These are phyloP conservation scores for Botryobasidium botryosum DNA, from an alignment of 768 basidiomycete species.

Conservation along the genomic window DNA sequence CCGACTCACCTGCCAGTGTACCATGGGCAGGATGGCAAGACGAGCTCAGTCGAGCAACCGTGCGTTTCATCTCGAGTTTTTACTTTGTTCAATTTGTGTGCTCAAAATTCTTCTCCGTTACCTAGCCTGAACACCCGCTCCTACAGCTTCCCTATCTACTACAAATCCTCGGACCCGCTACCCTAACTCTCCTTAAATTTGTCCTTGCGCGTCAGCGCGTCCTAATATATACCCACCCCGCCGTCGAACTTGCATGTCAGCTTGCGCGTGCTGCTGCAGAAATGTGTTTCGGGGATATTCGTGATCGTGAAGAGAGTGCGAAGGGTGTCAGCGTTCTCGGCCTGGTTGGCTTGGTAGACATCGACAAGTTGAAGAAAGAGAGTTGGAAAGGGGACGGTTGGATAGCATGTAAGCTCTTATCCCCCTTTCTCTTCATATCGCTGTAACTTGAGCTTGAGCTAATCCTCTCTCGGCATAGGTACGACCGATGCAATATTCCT, in stretches of 20 bases:
- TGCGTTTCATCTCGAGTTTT: not conserved
- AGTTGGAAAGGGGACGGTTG: slow-evolving; percentile 48
- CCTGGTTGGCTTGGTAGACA: slow-evolving; percentile 61
- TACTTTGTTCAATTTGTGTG: not conserved
- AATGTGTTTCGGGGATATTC: slow-evolving; percentile 28
- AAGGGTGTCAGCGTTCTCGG: slow-evolving; percentile 39
- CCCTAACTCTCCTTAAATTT: slow-evolving; percentile 64
- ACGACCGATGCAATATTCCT: slow-evolving; percentile 76
- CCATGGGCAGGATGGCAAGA: slow-evolving; percentile 10
- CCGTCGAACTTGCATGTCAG: slow-evolving; percentile 63
- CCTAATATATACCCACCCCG: slow-evolving; percentile 64
- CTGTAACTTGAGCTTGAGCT: not conserved
- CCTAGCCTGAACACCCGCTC: slow-evolving; percentile 30
- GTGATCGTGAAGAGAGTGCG: not conserved
- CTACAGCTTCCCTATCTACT: slow-evolving; percentile 60
- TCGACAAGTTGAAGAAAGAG: slow-evolving; percentile 42
- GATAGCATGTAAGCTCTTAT: slow-evolving; percentile 48
- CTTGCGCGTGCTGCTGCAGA: slow-evolving; percentile 47
- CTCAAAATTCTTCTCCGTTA: slow-evolving; percentile 15
- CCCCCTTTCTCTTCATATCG: not conserved
- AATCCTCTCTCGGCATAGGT: slow-evolving; percentile 21
- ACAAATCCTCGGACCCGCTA: slow-evolving; percentile 61
- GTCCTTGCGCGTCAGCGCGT: slow-evolving; percentile 56
- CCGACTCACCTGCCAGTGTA: slow-evolving; percentile 6
- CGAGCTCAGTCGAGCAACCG: slow-evolving; percentile 8